Conservation (phyloP, 2,329 filamentous ascomycete genomes). For the Clonostachys solani region DNA sequence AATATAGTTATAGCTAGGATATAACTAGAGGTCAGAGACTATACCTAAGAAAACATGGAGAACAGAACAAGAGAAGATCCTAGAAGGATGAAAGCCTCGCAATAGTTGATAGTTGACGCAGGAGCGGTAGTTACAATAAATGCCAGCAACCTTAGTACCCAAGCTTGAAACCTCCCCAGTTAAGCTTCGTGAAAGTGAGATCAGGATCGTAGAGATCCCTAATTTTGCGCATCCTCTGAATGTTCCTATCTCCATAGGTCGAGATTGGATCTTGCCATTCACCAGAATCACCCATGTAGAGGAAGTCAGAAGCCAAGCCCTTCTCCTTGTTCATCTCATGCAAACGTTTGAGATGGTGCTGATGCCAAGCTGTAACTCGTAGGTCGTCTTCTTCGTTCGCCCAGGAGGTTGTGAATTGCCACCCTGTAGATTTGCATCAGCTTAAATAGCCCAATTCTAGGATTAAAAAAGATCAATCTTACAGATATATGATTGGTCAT, state of each 20-base stretch:
- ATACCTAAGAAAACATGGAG: too few relatives aligned
- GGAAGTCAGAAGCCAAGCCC: constrained; percentile 22
- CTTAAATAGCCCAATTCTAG: not conserved
- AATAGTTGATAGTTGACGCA: too few relatives aligned
- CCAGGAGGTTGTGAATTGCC: constrained; percentile 32
- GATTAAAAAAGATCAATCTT: not conserved
- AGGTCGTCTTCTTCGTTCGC: constrained; percentile 24
- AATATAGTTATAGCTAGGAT: too few relatives aligned
- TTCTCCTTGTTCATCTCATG: constrained; percentile 21
- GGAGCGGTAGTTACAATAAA: too few relatives aligned
- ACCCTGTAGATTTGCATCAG: constrained; percentile 19
- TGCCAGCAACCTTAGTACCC: not conserved
- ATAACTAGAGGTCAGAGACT: too few relatives aligned
- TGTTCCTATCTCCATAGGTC: constrained; percentile 22
- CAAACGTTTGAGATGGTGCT: constrained; percentile 15
- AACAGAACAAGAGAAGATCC: too few relatives aligned
- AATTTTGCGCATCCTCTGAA: constrained; percentile 21
- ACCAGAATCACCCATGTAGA: constrained; percentile 10
- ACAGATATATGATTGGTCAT: not conserved
- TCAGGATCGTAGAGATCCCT: constrained; percentile 22
- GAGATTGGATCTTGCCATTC: constrained; percentile 28
- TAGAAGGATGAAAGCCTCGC: too few relatives aligned
- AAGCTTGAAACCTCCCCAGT: constrained; percentile 27
- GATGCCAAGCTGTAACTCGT: constrained; percentile 24
- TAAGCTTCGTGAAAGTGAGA: constrained; percentile 19